These are phyloP conservation scores for Syzygium aqueum DNA, from an alignment of 345 rosid species.

Conservation along the genomic window DNA sequence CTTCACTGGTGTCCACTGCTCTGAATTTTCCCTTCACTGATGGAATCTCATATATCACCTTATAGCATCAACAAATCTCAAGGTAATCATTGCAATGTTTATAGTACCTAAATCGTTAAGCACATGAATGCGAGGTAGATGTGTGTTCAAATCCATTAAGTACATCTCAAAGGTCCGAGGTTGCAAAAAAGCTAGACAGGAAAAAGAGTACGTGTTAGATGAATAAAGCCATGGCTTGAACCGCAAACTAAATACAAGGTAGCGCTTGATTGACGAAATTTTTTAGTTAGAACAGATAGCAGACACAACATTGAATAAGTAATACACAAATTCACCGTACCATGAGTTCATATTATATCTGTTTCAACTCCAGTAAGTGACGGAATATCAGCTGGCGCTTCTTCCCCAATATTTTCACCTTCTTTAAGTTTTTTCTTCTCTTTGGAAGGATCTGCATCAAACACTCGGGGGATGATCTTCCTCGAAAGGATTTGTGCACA, in stretches of 20 bases:
- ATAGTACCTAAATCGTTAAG: conserved; percentile 32
- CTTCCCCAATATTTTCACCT: conserved; percentile 67
- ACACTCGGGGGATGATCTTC: conserved; percentile 76
- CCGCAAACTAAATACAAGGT: background rate
- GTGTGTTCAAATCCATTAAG: background rate
- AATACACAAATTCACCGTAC: conserved; percentile 34
- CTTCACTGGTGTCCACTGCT: conserved; percentile 61
- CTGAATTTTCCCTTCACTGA: conserved; percentile 56
- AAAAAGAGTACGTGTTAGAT: background rate
- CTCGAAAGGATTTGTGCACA: conserved; percentile 64
- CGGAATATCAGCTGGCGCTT: conserved; percentile 87
- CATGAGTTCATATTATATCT: conserved; percentile 75
- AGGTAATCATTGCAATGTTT: conserved; percentile 71
- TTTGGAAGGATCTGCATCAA: conserved; percentile 57
- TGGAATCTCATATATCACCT: conserved; percentile 82
- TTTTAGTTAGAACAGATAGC: no score
- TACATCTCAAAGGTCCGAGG: background rate
- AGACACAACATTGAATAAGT: background rate
- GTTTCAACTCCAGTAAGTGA: conserved; percentile 59
- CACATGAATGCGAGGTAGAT: background rate
- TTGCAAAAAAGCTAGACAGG: background rate
- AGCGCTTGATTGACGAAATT: background rate
- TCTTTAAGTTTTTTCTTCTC: conserved; percentile 92
- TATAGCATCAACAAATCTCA: conserved; percentile 80
- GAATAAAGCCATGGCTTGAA: background rate